Base-by-base conservation (phyloP, 2,329 filamentous ascomycete species). In the Exophiala sp. region DNA sequence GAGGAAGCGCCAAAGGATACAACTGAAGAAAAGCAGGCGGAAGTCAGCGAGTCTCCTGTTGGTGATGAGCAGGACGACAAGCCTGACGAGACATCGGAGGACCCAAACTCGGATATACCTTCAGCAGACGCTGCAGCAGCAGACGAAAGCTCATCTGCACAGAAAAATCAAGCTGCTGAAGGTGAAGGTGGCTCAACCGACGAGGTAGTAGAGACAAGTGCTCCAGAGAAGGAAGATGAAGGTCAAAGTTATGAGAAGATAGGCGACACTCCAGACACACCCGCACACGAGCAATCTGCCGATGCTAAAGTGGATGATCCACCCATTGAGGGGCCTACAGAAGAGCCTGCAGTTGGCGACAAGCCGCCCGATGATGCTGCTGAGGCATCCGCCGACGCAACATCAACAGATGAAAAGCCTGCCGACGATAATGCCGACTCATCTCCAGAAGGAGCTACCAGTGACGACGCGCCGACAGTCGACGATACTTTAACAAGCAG, bases 331-430 rank as follows among this genome's bases (percentile, higher is more conserved):
- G 44, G 32, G 20, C 32, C 16, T 20, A 8, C 24, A 14, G 46
- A 55, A 40, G 50, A 60, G 10, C 41, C 43, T 42, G 34, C 45
- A 48, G 33, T 51, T 39, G 58, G 58, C 34, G 54, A 59, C 32
- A 55, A 35, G n/a, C 43, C 43, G 6, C 4, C 52, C 11, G 16
- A 44, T 21, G 49, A 40, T 29, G 2, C 5, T 29, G 24, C 24
- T 36, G 55, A 60, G 9, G 58, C 55, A 42, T 34, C 60, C 49
- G 51, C 56, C 50, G 60, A 63, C 50, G 62, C 63, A 43, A 52
- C 62, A 20, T 47, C 63, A 41, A 44, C 49, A n/a, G 57, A 54
- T 18, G 50, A 53, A 58, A 57, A 60, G 39, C 53, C 7, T 29
- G 44, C 32, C 21, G 21, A 57, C 34, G 38, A 57, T 2, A 33